Percentiles rank a stretch among this genome's conserved stretches.
phyloP scores from a whole-genome alignment of 169 alveolate species.

The Pseudocohnilembus persalinus region DNA sequence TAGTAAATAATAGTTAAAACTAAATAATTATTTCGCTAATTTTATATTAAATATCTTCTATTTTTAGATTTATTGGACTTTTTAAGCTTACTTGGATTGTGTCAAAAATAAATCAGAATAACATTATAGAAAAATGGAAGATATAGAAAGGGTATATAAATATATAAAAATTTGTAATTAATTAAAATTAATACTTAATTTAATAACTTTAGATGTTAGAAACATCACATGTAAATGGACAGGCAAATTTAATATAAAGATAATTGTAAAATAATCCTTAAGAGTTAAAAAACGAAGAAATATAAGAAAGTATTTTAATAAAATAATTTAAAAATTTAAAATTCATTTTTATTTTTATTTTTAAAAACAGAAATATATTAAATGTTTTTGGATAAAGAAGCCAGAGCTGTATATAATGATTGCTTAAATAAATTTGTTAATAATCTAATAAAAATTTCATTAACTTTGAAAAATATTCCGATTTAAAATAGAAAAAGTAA shows the following conservation, averaged over 20 bases:
- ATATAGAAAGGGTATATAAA: neutral
- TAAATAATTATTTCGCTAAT: no score
- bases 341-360: neutral
- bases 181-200: no score
- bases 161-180: no score
- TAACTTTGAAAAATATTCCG: neutral
- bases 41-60: no score
- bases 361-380: neutral
- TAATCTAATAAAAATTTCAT: constrained; percentile 10
- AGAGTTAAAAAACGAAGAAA: neutral
- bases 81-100: neutral
- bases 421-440: constrained; percentile 11
- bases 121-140: neutral
- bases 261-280: neutral
- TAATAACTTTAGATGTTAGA: neutral
- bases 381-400: constrained; percentile 5
- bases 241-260: no score
- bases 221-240: neutral
- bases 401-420: constrained; percentile 12
- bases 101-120: neutral
- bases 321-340: no score
- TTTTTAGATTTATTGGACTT: neutral
- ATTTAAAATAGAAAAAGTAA: constrained; percentile 1
- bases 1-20: neutral
- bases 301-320: neutral